Percentiles rank a stretch among this genome's conserved stretches.
Conservation (phyloP, 208 protist genomes). For the Leptomonas seymouri region DNA sequence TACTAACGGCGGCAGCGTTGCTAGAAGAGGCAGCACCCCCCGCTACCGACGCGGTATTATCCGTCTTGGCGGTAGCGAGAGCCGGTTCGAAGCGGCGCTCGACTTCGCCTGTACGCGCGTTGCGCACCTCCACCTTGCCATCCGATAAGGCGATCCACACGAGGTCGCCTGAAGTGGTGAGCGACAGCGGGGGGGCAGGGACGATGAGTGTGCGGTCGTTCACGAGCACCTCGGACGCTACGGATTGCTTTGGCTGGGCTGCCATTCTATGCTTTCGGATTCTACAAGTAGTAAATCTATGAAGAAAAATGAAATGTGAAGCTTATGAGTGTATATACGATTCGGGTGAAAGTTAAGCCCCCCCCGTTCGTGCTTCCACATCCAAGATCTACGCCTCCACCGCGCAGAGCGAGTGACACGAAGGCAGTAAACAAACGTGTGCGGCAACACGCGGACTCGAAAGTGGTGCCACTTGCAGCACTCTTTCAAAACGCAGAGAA, state of each 20-base stretch:
- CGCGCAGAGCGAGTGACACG: too few species aligned
- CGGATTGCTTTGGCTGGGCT: constrained; percentile 14
- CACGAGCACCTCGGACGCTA: constrained; percentile 49
- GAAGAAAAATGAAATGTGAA: too few species aligned
- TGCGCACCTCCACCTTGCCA: constrained; percentile 65
- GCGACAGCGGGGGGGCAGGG: constrained; percentile 44
- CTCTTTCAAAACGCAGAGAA: too few species aligned
- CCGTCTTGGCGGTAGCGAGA: neutral
- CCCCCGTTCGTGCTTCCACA: too few species aligned
- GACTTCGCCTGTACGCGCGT: constrained; percentile 66
- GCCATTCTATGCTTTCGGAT: neutral
- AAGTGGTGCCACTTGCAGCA: too few species aligned
- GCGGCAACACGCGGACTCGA: too few species aligned
- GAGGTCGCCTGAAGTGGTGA: constrained; percentile 53
- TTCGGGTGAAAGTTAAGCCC: too few species aligned
- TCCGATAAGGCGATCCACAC: constrained; percentile 75
- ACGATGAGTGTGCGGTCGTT: constrained; percentile 66
- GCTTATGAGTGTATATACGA: too few species aligned
- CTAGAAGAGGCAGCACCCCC: neutral
- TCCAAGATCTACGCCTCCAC: too few species aligned
- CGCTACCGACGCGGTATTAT: neutral
- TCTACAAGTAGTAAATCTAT: too few species aligned
- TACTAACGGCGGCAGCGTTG: neutral
- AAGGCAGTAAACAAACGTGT: too few species aligned
- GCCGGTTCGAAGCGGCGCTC: constrained; percentile 48